Evolutionary conservation across 345 rosid species (phyloP).

Genomic region (Anacardium occidentale): DNA sequence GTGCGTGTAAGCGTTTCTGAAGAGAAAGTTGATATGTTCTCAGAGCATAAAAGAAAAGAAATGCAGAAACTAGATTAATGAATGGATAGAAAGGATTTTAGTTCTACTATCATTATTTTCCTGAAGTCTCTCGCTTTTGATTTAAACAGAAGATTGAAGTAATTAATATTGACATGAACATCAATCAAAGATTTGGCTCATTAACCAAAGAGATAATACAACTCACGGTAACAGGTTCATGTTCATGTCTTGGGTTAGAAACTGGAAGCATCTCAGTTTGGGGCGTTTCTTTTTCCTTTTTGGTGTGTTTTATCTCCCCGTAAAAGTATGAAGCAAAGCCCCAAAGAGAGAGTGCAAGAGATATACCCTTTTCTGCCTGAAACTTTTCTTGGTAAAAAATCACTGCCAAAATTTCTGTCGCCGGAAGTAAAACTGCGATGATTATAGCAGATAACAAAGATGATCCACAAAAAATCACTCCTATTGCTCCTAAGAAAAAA

Average conservation of each 20-base stretch:
- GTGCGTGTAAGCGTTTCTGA: too few species aligned
- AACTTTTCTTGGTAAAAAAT: slow-evolving; percentile 64
- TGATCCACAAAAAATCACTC: slow-evolving; percentile 54
- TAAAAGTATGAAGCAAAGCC: slow-evolving; percentile 71
- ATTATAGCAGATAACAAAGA: slow-evolving; percentile 54
- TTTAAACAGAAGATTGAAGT: too few species aligned
- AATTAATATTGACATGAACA: too few species aligned
- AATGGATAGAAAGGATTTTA: too few species aligned
- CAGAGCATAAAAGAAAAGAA: too few species aligned
- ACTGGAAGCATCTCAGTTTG: slow-evolving; percentile 18
- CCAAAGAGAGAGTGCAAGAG: slow-evolving; percentile 72
- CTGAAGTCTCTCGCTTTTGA: too few species aligned
- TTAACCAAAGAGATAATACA: too few species aligned
- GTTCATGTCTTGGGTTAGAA: not conserved
- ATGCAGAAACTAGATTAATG: too few species aligned
- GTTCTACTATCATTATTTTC: too few species aligned
- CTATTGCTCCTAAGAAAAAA: slow-evolving; percentile 63
- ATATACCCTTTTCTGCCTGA: slow-evolving; percentile 58
- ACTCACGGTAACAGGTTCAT: too few species aligned
- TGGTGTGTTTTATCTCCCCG: slow-evolving; percentile 49
- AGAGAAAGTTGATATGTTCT: too few species aligned
- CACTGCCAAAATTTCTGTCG: slow-evolving; percentile 65
- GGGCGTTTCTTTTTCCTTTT: slow-evolving; percentile 21
- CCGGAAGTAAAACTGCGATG: slow-evolving; percentile 51
- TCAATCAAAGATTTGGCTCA: too few species aligned